A percentile compares a stretch with the other conserved stretches of the same genome.
Evolutionary conservation across 257 asterid genomes (phyloP).

Genomic region (Cynanchum wilfordii): DNA sequence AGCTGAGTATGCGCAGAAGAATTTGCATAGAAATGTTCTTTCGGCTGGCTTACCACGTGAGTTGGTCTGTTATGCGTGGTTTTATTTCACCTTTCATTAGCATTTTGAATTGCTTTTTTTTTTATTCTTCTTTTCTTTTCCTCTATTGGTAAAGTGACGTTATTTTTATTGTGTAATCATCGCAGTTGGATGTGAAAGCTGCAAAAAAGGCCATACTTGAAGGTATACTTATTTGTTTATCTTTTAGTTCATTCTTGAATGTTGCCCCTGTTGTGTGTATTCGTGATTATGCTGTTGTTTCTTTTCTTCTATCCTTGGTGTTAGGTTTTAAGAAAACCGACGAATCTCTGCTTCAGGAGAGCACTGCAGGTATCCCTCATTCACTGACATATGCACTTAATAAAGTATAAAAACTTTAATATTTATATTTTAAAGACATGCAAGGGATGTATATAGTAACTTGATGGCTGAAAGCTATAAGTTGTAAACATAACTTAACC

Average conservation of each 20-base stretch:
- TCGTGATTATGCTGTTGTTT: background rate
- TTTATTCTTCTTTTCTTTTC: conserved; percentile 3
- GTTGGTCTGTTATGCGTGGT: conserved; percentile 83
- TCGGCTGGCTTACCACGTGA: conserved; percentile 98
- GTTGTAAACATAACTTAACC: background rate
- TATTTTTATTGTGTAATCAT: conserved; percentile 18
- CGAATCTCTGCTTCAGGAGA: conserved; percentile 73
- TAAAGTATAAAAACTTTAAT: background rate
- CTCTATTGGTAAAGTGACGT: background rate
- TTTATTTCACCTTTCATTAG: conserved; percentile 19
- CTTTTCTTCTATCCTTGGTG: conserved; percentile 3
- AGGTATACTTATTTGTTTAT: conserved; percentile 35
- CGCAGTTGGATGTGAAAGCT: conserved; percentile 79
- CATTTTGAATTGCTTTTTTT: conserved; percentile 12
- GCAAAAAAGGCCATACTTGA: conserved; percentile 79
- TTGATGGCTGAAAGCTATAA: background rate
- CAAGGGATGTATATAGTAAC: background rate
- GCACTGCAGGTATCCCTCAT: conserved; percentile 52
- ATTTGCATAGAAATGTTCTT: conserved; percentile 73
- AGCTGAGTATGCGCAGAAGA: conserved; percentile 79
- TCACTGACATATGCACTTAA: conserved; percentile 11
- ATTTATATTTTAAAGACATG: background rate
- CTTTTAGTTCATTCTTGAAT: background rate
- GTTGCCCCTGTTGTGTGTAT: background rate
- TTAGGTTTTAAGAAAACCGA: conserved; percentile 76